Evolutionary conservation across 345 rosid species (phyloP).

Genomic region (Dipteronia sinensis): DNA sequence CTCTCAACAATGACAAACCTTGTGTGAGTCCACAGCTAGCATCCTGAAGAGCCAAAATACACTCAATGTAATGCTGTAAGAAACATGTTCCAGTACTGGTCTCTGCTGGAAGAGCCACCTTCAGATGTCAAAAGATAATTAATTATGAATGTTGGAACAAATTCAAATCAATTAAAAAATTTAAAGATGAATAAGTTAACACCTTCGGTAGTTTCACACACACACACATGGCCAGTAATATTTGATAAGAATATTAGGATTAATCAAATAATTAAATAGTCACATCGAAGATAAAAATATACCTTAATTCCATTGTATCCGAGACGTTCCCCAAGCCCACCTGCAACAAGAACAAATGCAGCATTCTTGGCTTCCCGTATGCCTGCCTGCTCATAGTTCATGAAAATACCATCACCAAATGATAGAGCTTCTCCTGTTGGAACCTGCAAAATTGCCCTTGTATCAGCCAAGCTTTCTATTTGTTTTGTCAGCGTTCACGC

Average conservation of each 20-base stretch:
- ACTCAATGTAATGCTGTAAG: constrained; percentile 81
- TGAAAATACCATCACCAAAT: constrained; percentile 66
- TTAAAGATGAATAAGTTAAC: neutral
- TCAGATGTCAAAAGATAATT: constrained; percentile 24
- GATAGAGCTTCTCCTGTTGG: constrained; percentile 83
- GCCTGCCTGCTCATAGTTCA: constrained; percentile 74
- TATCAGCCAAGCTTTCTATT: constrained; percentile 5
- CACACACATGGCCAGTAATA: neutral
- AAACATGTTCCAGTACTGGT: constrained; percentile 86
- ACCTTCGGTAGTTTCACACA: neutral
- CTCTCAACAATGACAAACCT: constrained; percentile 45
- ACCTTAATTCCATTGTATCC: constrained; percentile 99
- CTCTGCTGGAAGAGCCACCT: constrained; percentile 96
- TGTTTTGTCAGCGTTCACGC: neutral
- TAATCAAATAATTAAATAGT: constrained; percentile 6
- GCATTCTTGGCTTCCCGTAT: constrained; percentile 78
- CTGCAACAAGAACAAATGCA: constrained; percentile 96
- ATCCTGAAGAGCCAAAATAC: constrained; percentile 85
- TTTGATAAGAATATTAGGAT: neutral
- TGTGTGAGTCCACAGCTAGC: constrained; percentile 60
- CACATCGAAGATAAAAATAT: neutral
- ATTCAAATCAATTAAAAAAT: neutral
- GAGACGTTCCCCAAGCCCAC: constrained; percentile 98
- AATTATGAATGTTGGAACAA: constrained; percentile 14
- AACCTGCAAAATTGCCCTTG: constrained; percentile 43